A percentile compares a stretch with the other conserved stretches of the same genome.
Conservation (phyloP, 1,284 basidiomycete genomes). For the Cutaneotrichosporon sp. region DNA sequence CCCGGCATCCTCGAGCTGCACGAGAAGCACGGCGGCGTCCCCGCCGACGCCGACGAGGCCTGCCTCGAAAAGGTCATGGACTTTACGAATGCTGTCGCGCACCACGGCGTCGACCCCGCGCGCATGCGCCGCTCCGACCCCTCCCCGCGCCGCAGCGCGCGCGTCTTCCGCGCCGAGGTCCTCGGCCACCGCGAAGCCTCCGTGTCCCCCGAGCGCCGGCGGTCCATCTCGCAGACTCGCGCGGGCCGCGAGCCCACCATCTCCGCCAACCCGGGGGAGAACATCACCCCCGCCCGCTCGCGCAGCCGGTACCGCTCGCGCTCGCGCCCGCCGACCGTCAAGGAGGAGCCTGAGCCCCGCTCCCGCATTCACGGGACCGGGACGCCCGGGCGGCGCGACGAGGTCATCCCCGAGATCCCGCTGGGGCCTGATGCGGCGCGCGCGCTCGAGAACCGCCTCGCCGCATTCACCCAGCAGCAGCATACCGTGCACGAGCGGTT, state of each 20-base stretch:
- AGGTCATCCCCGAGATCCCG: not conserved
- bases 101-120: constrained; percentile 9
- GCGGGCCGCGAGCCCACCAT: not conserved
- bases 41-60: constrained; percentile 6
- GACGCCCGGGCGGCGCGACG: constrained; percentile 6
- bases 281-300: not conserved
- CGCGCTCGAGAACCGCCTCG: constrained; percentile 15
- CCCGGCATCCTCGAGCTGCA: constrained; percentile 9
- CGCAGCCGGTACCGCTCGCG: constrained; percentile 19
- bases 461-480: constrained; percentile 13
- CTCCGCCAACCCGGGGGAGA: not conserved
- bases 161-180: constrained; percentile 22
- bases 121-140: constrained; percentile 19
- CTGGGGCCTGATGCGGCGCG: not conserved
- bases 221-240: not conserved
- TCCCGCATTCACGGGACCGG: not conserved
- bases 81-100: constrained; percentile 19
- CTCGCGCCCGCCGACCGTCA: constrained; percentile 16
- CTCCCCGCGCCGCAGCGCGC: constrained; percentile 20
- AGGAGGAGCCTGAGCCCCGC: constrained; percentile 12
- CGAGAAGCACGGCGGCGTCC: constrained; percentile 20
- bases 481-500: constrained; percentile 18
- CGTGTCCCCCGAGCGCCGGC: constrained; percentile 13
- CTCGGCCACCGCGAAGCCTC: constrained; percentile 19
- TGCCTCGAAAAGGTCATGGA: constrained; percentile 12